Base-by-base conservation (phyloP, 805 yeast species). In the Phaffomyces opuntiae region DNA sequence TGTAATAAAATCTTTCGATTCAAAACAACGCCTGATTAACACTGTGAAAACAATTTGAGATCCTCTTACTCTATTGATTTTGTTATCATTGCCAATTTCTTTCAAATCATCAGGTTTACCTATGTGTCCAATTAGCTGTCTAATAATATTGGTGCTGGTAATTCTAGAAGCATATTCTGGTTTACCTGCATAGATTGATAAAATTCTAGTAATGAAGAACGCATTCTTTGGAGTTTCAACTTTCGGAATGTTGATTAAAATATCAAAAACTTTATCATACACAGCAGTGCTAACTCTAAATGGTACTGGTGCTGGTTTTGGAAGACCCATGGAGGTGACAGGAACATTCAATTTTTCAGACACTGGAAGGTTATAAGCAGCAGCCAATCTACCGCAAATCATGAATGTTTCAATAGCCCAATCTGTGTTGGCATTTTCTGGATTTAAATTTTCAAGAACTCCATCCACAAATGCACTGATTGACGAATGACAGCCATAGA, bases 11-110 rank as follows among this genome's bases (percentile, higher is more conserved):
- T 69, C 72, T 0, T 66, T 60, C 3, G 78, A 74, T 61, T 89
- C 97, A 59, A 82, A 78, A 47, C 89, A 81, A 38, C 84, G 70
- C 58, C 96, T 74, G 1, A 82, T 60, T 32, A 88, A 65, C 12
- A 78, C 66, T 1, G 79, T 68, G 19, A 81, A 67, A 1, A 77
- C 61, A 7, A 72, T 65, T 48, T 78, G 80, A 2, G 80, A 47
- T 48, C 63, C 62, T 50, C 63, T 64, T 2, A 68, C 63, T 39
- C 62, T 65, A 16, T 69, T 70, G 7, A 70, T 62, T 39, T 61
- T 47, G 7, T 70, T 37, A 25, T 42, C 40, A 21, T 3, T 17
- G 2, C 11, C n/a, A 25, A 67, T 7, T 35, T 35, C 37, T 39
- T 39, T 57, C 67, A 64, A 3, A 49, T 42, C 11, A 59, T 57